Percentiles rank a stretch among this genome's conserved stretches.
phyloP scores from a whole-genome alignment of 1,139 yeast genomes.

The Wickerhamiella infanticola region DNA sequence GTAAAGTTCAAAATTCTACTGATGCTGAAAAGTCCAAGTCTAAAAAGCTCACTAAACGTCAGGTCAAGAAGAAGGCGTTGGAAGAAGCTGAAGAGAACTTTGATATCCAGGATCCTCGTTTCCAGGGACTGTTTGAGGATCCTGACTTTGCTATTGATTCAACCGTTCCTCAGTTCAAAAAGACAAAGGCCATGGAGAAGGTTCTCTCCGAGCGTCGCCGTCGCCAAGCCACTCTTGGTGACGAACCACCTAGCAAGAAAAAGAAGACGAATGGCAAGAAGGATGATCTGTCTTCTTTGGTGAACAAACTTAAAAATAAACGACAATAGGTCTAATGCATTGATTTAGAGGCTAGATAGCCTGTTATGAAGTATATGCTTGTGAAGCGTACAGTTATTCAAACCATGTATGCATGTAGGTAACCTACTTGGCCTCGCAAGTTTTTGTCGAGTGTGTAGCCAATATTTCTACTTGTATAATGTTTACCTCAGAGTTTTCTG shows the following conservation, averaged over 20 bases:
- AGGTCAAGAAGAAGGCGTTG: constrained; percentile 38
- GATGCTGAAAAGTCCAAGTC: constrained; percentile 28
- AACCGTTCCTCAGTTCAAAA: constrained; percentile 72
- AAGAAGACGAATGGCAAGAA: not conserved
- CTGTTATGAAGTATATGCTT: too few species aligned
- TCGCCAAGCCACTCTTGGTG: constrained; percentile 22
- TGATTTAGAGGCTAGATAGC: too few species aligned
- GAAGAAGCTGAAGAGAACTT: constrained; percentile 36
- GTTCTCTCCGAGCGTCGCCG: constrained; percentile 60
- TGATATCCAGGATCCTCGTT: constrained; percentile 73
- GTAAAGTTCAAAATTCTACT: constrained; percentile 5
- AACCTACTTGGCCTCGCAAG: too few species aligned
- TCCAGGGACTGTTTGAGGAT: constrained; percentile 70
- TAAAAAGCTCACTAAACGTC: constrained; percentile 50
- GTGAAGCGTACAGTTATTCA: too few species aligned
- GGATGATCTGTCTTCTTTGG: not conserved
- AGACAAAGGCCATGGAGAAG: constrained; percentile 74
- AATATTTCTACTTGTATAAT: too few species aligned
- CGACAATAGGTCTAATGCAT: not conserved
- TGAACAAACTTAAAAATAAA: constrained; percentile 3
- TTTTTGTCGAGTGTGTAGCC: too few species aligned
- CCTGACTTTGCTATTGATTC: constrained; percentile 82
- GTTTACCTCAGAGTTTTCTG: too few species aligned
- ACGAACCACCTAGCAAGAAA: not conserved
- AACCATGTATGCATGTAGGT: too few species aligned